Percentiles rank a stretch among this genome's conserved stretches.
phyloP scores from a whole-genome alignment of 75 land plant species.

The Pseudotsuga menziesii region DNA sequence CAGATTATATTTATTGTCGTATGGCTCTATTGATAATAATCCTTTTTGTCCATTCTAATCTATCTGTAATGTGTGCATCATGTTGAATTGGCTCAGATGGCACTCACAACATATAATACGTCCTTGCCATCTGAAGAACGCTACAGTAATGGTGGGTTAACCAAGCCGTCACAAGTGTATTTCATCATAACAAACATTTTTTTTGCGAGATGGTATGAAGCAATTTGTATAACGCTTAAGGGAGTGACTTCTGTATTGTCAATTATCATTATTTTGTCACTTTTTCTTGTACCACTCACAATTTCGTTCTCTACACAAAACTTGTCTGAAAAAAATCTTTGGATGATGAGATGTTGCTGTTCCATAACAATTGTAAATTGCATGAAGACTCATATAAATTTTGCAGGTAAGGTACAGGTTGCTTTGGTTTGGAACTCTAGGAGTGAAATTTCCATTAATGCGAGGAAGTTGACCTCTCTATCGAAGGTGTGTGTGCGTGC shows the following conservation, averaged over 20 bases:
- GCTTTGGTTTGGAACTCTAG: slow-evolving; percentile 94
- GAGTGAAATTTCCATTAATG: slow-evolving; percentile 62
- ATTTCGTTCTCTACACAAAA: too few relatives aligned
- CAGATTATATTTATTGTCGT: background rate
- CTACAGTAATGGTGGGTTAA: slow-evolving; percentile 61
- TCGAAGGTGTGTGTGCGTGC: slow-evolving; percentile 34
- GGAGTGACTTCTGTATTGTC: background rate
- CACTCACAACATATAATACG: slow-evolving; percentile 82
- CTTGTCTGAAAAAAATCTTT: background rate
- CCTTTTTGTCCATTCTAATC: background rate
- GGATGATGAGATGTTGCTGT: background rate
- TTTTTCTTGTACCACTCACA: background rate
- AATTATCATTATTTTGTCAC: background rate
- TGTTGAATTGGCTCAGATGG: slow-evolving; percentile 52
- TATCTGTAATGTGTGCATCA: background rate
- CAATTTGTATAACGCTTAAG: background rate
- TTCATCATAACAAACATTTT: background rate
- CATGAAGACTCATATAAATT: background rate
- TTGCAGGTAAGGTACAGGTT: slow-evolving; percentile 93
- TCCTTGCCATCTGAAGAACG: slow-evolving; percentile 73
- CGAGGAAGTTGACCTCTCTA: slow-evolving; percentile 49
- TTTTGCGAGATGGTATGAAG: background rate
- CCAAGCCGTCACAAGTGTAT: background rate
- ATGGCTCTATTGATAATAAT: background rate
- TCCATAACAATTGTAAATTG: background rate